A percentile compares a stretch with the other conserved stretches of the same genome.
Evolutionary conservation across 2,329 filamentous ascomycete genomes (phyloP).

Genomic region (Fusarium tuaranense): DNA sequence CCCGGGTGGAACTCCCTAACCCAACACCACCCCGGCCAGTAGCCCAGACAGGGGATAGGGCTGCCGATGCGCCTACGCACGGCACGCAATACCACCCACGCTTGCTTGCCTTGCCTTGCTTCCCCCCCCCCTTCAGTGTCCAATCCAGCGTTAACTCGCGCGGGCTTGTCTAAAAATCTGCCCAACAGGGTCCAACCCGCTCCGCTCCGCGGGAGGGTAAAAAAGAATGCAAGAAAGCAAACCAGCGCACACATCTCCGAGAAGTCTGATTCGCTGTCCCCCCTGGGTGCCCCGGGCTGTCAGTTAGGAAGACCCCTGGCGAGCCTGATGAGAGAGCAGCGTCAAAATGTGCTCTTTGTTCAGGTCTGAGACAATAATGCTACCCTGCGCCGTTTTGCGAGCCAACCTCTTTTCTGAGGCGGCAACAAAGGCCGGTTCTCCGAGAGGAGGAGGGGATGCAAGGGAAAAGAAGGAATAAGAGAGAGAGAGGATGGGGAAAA

Average conservation of each 20-base stretch:
- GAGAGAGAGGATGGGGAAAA: neutral
- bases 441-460: neutral
- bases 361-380: neutral
- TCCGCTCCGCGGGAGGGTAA: neutral
- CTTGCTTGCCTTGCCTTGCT: neutral
- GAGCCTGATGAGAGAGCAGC: neutral
- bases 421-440: neutral
- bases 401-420: neutral
- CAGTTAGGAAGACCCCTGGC: neutral
- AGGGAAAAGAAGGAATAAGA: neutral
- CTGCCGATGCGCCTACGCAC: neutral
- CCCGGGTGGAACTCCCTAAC: neutral
- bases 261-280: neutral
- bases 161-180: neutral
- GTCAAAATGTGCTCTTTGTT: neutral
- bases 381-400: slow-evolving; percentile 1
- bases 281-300: neutral
- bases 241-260: neutral
- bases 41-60: neutral
- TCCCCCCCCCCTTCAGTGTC: no score
- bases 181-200: neutral
- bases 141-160: neutral
- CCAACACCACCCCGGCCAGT: neutral
- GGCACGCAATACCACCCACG: neutral
- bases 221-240: neutral